phyloP scores from a whole-genome alignment of 495 filamentous ascomycete species.

The Penicillium riverlandense region DNA sequence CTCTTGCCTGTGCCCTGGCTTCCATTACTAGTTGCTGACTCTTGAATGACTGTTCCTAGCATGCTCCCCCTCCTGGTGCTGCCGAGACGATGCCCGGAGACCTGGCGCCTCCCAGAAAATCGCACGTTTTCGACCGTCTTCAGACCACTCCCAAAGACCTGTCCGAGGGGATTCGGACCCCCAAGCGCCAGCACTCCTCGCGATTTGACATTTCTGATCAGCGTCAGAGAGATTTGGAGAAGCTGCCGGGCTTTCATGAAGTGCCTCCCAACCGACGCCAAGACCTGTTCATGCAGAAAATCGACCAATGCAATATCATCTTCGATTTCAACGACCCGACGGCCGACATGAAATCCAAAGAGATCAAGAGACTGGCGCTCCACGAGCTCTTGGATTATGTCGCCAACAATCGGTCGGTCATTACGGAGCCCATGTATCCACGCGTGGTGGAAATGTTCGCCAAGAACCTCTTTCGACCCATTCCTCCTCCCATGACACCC shows the following conservation, averaged over 20 bases:
- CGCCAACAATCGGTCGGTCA: conserved; percentile 95
- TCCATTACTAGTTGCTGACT: background rate
- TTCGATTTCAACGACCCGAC: conserved; percentile 99
- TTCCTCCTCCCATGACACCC: conserved; percentile 93
- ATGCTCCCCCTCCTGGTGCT: conserved; percentile 86
- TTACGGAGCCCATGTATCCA: conserved; percentile 98
- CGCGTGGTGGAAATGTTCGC: conserved; percentile 98
- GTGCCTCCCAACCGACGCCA: conserved; percentile 91
- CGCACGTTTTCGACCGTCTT: conserved; percentile 81
- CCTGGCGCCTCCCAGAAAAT: conserved; percentile 92
- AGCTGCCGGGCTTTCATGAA: conserved; percentile 97
- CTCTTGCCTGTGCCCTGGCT: background rate
- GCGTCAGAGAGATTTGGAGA: conserved; percentile 87
- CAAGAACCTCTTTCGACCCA: conserved; percentile 96
- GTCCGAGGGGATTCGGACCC: conserved; percentile 89
- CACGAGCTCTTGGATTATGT: conserved; percentile 98
- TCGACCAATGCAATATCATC: conserved; percentile 99
- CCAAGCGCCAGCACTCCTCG: conserved; percentile 93
- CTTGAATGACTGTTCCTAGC: conserved; percentile 41
- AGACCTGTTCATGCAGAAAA: conserved; percentile 99
- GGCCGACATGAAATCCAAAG: conserved; percentile 99
- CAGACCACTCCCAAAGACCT: conserved; percentile 93
- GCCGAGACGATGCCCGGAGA: conserved; percentile 98
- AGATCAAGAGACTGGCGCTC: conserved; percentile 95
- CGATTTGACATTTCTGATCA: conserved; percentile 95